Evolutionary conservation across 2,329 filamentous ascomycete genomes (phyloP), one percentile per base, ranked within the genome.

Genomic region (Arthrobotrys conoides): DNA sequence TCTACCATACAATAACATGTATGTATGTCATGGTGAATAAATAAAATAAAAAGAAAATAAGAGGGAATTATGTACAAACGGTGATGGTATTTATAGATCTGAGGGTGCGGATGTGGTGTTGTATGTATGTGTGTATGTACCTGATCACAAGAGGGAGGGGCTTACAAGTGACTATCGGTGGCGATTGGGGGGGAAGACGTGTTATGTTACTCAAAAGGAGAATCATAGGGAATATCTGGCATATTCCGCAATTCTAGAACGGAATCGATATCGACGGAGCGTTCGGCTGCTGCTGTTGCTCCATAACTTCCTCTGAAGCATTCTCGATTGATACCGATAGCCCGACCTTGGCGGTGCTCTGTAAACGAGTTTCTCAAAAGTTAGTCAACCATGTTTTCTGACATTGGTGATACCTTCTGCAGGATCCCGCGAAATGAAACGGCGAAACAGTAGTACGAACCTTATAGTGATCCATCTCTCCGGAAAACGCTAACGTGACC

Each of bases 291-390:
- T 93, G 91, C 85, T 94, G 92, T 86, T 94, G 92, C 85, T 94
- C 91, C 88, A 96, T 92, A 82, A 97, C 87, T 84, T 96, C 93
- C 85, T 97, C 94, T 71, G 91, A 89, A 64, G 91, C 91, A 66
- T 92, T 90, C 87, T 97, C 94, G 82, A 97, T 93, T 59, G 94
- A 97, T 82, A 99, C 93, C 79, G 93, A 94, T 81, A 99, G 89
- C 82, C 96, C 96, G 82, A 98, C 90, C 88, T 98, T 98, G 82
- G 95, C 93, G 87, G 92, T 89, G 91, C 96, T 93, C 96, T 99
- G 82, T 27, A 69, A 18, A 18, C 46, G 41, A 64, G 9, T 46
- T 63, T 36, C 66, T 80, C 64, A 72, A 46, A n/a, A 69, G 51
- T 78, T 73, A 71, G 68, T 48, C 16, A 80, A 44, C 57, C 57